phyloP scores from a whole-genome alignment of 2,329 filamentous ascomycete species.

The Cucurbitaria berberidis region DNA sequence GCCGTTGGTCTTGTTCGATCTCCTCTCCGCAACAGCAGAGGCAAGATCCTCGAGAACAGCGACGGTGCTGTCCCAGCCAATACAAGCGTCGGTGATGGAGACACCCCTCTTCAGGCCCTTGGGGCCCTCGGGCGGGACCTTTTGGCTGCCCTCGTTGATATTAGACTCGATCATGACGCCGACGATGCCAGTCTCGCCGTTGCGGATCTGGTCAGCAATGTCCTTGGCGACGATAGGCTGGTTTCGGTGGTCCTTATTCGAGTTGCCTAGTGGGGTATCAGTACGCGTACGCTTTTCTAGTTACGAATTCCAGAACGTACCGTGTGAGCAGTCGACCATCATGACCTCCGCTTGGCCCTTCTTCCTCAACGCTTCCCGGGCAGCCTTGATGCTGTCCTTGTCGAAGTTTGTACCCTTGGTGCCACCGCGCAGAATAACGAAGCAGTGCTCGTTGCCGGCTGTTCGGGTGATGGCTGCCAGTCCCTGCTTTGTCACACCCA shows the following conservation, averaged over 20 bases:
- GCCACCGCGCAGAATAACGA: conserved; percentile 92
- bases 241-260: conserved; percentile 95
- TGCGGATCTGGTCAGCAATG: conserved; percentile 82
- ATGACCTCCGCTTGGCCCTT: conserved; percentile 87
- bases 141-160: conserved; percentile 80
- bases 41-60: conserved; percentile 84
- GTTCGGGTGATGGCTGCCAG: conserved; percentile 94
- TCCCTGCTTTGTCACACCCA: conserved; percentile 98
- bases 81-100: conserved; percentile 95
- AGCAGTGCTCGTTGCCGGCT: conserved; percentile 93
- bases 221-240: conserved; percentile 89
- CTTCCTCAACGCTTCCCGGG: conserved; percentile 77
- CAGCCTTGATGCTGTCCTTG: conserved; percentile 77
- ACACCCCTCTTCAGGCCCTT: conserved; percentile 82
- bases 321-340: conserved; percentile 99
- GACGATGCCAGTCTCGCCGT: conserved; percentile 86
- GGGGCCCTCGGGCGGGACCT: conserved; percentile 84
- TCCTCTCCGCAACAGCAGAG: conserved; percentile 77
- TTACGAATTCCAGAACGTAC: conserved; percentile 55
- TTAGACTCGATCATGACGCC: conserved; percentile 99
- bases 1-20: conserved; percentile 55
- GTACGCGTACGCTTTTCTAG: background rate
- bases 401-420: conserved; percentile 94
- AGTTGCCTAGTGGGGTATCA: conserved; percentile 73
- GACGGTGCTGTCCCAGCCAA: conserved; percentile 87